Conservation (phyloP, 176 grass and related monocot species). For the Musa acuminata region DNA sequence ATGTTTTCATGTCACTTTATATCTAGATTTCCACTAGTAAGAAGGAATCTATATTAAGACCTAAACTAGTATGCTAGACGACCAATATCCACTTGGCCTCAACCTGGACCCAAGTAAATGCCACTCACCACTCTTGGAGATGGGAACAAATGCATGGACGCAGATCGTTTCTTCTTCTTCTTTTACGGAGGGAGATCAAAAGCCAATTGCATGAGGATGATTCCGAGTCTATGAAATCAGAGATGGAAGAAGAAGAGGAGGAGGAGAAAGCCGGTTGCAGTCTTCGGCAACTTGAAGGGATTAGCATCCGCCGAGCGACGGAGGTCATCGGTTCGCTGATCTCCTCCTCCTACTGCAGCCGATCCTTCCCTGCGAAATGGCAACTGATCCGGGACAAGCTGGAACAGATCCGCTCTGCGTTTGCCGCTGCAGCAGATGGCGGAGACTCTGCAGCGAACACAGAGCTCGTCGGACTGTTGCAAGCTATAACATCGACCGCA, state of each 20-base stretch:
- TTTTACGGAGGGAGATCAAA: too few relatives aligned
- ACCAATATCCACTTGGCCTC: not conserved
- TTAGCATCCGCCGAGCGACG: not conserved
- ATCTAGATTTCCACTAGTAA: not conserved
- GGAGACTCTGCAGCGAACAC: not conserved
- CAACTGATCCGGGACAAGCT: conserved; percentile 50
- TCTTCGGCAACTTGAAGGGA: not conserved
- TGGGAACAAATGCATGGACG: not conserved
- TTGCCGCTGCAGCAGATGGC: conserved; percentile 4
- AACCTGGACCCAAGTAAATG: not conserved
- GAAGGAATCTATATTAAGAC: not conserved
- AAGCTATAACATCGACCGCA: conserved; percentile 19
- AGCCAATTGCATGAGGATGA: not conserved
- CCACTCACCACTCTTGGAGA: too few relatives aligned
- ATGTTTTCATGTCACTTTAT: too few relatives aligned
- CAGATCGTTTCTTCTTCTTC: not conserved
- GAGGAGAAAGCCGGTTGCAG: not conserved
- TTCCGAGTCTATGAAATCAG: not conserved
- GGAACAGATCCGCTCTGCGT: conserved; percentile 48
- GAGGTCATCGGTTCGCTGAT: conserved; percentile 28
- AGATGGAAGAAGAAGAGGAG: conserved; percentile 8
- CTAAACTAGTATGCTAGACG: not conserved
- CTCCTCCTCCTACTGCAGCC: conserved; percentile 37
- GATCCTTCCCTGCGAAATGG: conserved; percentile 78
- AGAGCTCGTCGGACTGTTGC: conserved; percentile 32